These are phyloP conservation scores for Candida methanosorbosa DNA, from an alignment of 805 yeast species.

Conservation along the genomic window DNA sequence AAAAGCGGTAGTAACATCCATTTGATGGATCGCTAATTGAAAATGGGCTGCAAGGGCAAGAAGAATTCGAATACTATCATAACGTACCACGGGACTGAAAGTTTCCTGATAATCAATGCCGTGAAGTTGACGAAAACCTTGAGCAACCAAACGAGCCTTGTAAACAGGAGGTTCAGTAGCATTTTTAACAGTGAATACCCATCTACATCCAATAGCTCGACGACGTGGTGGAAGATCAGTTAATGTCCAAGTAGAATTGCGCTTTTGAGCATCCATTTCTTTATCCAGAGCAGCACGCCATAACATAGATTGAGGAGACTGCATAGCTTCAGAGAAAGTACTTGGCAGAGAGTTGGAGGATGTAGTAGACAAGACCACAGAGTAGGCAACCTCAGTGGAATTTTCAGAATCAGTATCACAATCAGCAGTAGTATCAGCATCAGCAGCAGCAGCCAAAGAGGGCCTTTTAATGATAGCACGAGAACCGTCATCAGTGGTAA, in stretches of 20 bases:
- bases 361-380: background rate
- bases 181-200: conserved; percentile 1
- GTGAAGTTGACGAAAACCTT: conserved; percentile 3
- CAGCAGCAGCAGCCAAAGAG: background rate
- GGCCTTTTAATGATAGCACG: too few relatives aligned
- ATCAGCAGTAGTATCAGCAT: too few relatives aligned
- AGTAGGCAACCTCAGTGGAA: background rate
- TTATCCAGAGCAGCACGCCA: too few relatives aligned
- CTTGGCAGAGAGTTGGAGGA: background rate
- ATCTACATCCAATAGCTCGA: conserved; percentile 1
- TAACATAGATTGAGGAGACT: too few relatives aligned
- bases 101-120: conserved; percentile 4
- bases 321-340: too few relatives aligned
- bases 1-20: conserved; percentile 10
- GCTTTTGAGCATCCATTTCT: background rate
- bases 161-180: background rate
- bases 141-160: conserved; percentile 5
- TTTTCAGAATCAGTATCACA: background rate
- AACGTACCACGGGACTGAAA: conserved; percentile 1
- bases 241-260: conserved; percentile 1
- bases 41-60: conserved; percentile 4
- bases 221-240: background rate
- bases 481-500: background rate
- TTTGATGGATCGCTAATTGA: conserved; percentile 5
- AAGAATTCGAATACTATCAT: conserved; percentile 4